Base-by-base conservation (phyloP, 768 basidiomycete species). In the Tephrocybe sp. region DNA sequence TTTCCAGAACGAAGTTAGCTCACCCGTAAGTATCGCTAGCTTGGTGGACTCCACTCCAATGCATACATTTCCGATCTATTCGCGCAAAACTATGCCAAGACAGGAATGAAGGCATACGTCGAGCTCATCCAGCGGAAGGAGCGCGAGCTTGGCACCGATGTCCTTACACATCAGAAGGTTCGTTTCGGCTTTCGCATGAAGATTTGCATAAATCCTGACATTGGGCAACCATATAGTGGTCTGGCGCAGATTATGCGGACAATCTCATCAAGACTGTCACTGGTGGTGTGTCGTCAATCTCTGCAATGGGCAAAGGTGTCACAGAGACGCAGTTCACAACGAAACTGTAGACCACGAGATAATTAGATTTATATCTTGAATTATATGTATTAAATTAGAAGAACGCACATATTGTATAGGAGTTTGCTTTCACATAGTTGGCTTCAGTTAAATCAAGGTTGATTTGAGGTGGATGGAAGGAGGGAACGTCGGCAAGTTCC, bases 51-150 rank as follows among this genome's bases (percentile, higher is more conserved):
- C 37, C 97, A 99, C 68, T 96, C 95, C 54, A 99, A 97, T 70
- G 97, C 88, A 25, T 96, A 93, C 69, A 98, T 98, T 66, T 92
- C 87, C 59, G 94, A 98, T 66, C 71, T 88, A 20, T 98, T 99
- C 68, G 96, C 97, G 3, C 69, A 82, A 59, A 80, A 88, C 46
- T 98, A 84, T 66, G 88, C 93, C 32, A 87, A 85, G 69, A 95
- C 96, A 56, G 97, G 96, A 36, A 99, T 99, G 97, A 94, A 98
- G 69, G 97, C 97, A 1, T 99, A 98, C 65, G 95, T 98, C 56
- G 92, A 95, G 72, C 74, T 98, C 51, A 77, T 99, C 48, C 97
- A 99, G 69, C 77, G 90, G 24, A 88, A 83, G 67, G 97, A 99
- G 66, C 82, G 93, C 44, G 94, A 98, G 59, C 80, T 97, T 46